Base-by-base conservation (phyloP, 1,139 yeast species). In the Saccharomycopsis hybrid region DNA sequence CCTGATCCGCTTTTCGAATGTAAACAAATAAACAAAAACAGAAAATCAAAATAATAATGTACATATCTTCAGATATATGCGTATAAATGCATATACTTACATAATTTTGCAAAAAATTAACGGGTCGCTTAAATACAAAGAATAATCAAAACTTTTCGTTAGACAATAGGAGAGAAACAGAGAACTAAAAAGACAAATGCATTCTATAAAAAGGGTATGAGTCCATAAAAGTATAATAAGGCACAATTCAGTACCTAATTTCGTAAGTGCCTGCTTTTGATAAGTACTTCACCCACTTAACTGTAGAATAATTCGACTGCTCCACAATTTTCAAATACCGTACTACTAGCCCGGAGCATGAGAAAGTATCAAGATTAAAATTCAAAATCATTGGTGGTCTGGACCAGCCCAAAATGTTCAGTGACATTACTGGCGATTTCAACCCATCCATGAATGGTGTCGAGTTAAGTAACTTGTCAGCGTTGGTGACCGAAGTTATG, bases 261-360 rank as follows among this genome's bases (percentile, higher is more conserved):
- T 88, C 96, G 59, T 86, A 88, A 4, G 85, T 77, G 1, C 96
- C 96, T 0, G 90, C 81, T 55, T 74, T 77, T 1, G 90, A 76
- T 24, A 77, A 65, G 63, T 90, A 90, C 59, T 86, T 78, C 43
- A 89, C 94, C 95, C 95, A 89, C 62, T 90, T 90, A 25, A 87
- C 80, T 1, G 95, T 82, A 44, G 77, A 70, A 66, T 86, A 85
- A 54, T 78, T 80, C 7, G 76, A 59, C 59, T 73, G 77, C 60
- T 87, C 96, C 36, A 71, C 72, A 2, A 90, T 83, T 62, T 79
- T 80, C 59, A 90, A 71, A 62, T 77, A 85, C 56, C 85, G 76
- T 44, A 90, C 92, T 31, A 78, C 76, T 47, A 86, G 69, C 0
- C 96, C 95, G 9, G 94, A 82, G 58, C 85, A 73, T 30, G 92